phyloP scores from a whole-genome alignment of 305 asterid genomes.

The Fraxinus nigra region DNA sequence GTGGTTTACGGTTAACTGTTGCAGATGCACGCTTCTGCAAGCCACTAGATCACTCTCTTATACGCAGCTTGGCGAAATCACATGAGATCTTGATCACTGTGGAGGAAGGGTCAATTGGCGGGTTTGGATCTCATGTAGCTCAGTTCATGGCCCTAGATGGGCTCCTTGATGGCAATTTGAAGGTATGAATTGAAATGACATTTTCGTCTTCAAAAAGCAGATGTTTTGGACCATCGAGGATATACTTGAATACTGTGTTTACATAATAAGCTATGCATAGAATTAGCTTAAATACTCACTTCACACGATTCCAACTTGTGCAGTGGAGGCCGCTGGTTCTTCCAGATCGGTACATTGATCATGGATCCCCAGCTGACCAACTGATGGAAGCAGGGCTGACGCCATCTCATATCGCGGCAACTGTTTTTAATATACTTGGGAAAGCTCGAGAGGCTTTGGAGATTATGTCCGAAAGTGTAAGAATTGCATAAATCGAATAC shows the following conservation, averaged over 20 bases:
- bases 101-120: constrained; percentile 97
- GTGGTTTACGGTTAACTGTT: constrained; percentile 65
- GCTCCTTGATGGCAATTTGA: constrained; percentile 80
- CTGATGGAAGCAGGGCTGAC: constrained; percentile 70
- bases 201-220: background rate
- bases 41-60: constrained; percentile 73
- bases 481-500: constrained; percentile 19
- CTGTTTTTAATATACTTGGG: constrained; percentile 69
- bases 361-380: constrained; percentile 82
- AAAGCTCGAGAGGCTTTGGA: constrained; percentile 70
- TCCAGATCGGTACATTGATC: constrained; percentile 88
- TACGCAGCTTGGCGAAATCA: constrained; percentile 80
- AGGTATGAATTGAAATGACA: constrained; percentile 42
- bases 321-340: constrained; percentile 99
- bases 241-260: background rate
- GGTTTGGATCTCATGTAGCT: constrained; percentile 93
- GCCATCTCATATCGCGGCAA: constrained; percentile 75
- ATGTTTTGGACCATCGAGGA: background rate
- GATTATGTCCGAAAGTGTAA: constrained; percentile 49
- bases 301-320: constrained; percentile 19
- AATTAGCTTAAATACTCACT: background rate
- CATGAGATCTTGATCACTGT: constrained; percentile 82
- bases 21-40: constrained; percentile 98
- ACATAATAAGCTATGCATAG: background rate
- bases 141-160: constrained; percentile 93